phyloP scores from a whole-genome alignment of 2,329 filamentous ascomycete genomes.

The Aspergillus versicolor region DNA sequence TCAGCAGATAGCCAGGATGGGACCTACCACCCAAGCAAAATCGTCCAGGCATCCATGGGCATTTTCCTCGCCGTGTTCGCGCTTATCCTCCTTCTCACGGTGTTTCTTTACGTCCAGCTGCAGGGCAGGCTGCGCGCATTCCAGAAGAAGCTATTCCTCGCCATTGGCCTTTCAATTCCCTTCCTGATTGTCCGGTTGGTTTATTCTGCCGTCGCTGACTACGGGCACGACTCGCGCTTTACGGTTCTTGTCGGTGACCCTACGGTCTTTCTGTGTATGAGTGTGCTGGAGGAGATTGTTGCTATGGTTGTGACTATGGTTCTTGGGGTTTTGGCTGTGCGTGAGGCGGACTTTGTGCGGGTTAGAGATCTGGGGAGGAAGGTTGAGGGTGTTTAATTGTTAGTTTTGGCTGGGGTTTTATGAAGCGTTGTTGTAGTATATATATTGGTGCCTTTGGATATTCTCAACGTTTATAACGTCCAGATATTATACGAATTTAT shows the following conservation, averaged over 20 bases:
- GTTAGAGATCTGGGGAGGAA: no score
- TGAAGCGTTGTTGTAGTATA: no score
- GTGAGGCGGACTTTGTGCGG: no score
- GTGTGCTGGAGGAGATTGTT: slow-evolving; percentile 30
- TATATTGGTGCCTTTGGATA: no score
- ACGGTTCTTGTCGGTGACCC: slow-evolving; percentile 15
- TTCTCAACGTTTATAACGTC: no score
- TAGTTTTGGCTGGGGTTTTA: no score
- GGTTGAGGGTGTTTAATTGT: no score
- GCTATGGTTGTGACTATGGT: slow-evolving; percentile 24
- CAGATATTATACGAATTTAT: no score
- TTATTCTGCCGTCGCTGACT: slow-evolving; percentile 21
- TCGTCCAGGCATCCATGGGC: slow-evolving; percentile 25
- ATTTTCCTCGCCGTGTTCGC: slow-evolving; percentile 25
- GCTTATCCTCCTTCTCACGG: slow-evolving; percentile 14
- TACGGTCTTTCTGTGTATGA: slow-evolving; percentile 33
- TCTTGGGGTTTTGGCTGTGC: slow-evolving; percentile 20
- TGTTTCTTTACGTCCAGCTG: slow-evolving; percentile 16
- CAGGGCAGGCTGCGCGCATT: slow-evolving; percentile 8
- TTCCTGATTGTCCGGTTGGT: slow-evolving; percentile 29
- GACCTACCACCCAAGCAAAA: slow-evolving; percentile 3
- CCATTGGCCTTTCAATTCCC: slow-evolving; percentile 24
- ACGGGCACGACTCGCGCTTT: background rate
- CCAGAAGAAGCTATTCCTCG: slow-evolving; percentile 30
- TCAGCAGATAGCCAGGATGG: background rate